Evolutionary conservation across 768 basidiomycete genomes (phyloP), one percentile per base, ranked within the genome.

Genomic region (Panellus pusillus): DNA sequence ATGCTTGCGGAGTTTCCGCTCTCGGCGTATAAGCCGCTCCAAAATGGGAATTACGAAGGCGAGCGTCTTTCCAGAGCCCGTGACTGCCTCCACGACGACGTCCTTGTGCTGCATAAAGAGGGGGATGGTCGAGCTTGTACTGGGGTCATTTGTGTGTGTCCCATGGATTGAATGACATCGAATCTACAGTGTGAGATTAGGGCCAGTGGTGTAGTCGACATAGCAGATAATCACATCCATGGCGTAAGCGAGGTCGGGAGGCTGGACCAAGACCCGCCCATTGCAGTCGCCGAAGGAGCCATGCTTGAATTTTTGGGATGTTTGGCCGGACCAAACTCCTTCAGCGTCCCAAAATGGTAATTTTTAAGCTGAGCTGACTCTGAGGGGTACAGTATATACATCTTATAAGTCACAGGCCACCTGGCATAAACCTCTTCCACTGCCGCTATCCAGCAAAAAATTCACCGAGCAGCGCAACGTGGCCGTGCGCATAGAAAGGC

Each of bases 11-110:
- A 93, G 78, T 52, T 73, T 82, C 18, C 68, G 75, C 59, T 87
- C 86, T 54, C 89, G 78, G 43, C 89, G 79, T 47, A 90, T 74
- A 9, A 99, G 79, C 50, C 86, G 83, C 69, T 98, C 96, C 18
- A 99, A 72, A 12, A 94, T 81, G 1, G 97, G 97, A 37, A 99
- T 81, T 8, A 96, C 93, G 68, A 98, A 99, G 0, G 95, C 89
- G 12, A 99, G 76, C 0, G 97, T 98, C 71, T 99, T 99, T 31
- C 97, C 97, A 0, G 95, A 98, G 9, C 97, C 97, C 15, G 97
- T 99, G 0, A 99, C 95, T 1, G 97, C 97, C 72, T 99, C 97
- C 2, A 98, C 97, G 1, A 98, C 93, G 29, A 98, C 94, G 64
- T 99, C 97, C 71, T 98, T 97, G 71, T 98, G 84, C 62, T 87